Base-by-base conservation (phyloP, 1,284 basidiomycete species). In the Ustilago shanxiensis region DNA sequence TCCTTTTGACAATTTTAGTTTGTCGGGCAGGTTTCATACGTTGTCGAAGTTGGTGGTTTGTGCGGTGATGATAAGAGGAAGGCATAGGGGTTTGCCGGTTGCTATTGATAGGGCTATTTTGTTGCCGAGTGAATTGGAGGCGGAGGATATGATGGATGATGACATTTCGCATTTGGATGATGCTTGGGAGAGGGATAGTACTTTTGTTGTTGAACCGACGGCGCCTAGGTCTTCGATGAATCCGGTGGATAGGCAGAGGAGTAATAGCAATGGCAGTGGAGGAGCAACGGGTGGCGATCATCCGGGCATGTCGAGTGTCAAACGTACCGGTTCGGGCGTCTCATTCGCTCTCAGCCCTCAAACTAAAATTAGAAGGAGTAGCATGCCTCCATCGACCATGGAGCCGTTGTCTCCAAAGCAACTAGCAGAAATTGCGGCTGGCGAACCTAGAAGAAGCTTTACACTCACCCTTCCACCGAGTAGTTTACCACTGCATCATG, bases 21-120 rank as follows among this genome's bases (percentile, higher is more conserved):
- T 97, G 58, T 91, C 91, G 7, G 95, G 94, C 1, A 89, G 91
- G 8, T 91, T 96, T 72, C 88, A 89, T 9, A 90, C 92, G 0
- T 87, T 97, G 3, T 95, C 94, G 0, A 98, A 98, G 86, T 89
- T 98, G 24, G 91, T 98, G 60, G 85, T 98, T 22, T 75, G 71
- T 55, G 77, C 79, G 4, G 94, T 98, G 77, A 98, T 98, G 94
- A 88, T 98, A 61, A 91, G 95, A 72, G 95, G 95, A 9, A 90
- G 95, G 13, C 95, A 98, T 87, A 91, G 96, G 53, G 94, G 94
- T 4, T 83, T 92, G 2, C 88, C 88, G 0, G 85, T 86, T 35
- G 94, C 94, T 18, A 95, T 97, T 66, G 93, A 96, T 86, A 91
- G 94, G 29, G 93, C 94, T 1, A 81, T 87, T 8, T 61, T 88